A percentile compares a stretch with the other conserved stretches of the same genome.
Conservation (phyloP, 2,329 filamentous ascomycete genomes). For the Arthrobotrys musiformis region DNA sequence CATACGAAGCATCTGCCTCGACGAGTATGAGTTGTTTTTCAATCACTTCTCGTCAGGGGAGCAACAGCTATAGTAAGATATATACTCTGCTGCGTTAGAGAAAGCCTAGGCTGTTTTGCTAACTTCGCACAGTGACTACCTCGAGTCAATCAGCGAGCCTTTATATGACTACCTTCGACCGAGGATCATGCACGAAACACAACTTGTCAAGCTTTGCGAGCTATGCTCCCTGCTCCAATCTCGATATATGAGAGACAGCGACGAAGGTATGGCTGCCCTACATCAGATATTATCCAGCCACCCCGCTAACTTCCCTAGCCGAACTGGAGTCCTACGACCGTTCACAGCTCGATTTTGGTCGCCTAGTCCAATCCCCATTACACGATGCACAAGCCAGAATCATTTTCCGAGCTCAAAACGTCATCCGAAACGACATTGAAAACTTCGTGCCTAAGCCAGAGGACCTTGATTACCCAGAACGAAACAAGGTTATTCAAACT, state of each 20-base stretch:
- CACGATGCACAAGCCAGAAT: conserved; percentile 75
- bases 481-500: conserved; percentile 65
- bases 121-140: conserved; percentile 75
- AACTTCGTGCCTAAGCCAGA: conserved; percentile 73
- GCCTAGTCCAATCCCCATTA: conserved; percentile 72
- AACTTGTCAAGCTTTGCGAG: conserved; percentile 74
- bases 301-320: conserved; percentile 38
- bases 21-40: conserved; percentile 72
- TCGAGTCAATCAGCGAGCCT: conserved; percentile 75
- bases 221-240: conserved; percentile 74
- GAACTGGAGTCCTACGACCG: conserved; percentile 66
- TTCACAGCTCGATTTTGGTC: conserved; percentile 71
- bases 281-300: neutral
- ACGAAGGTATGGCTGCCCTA: conserved; percentile 62
- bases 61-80: conserved; percentile 58
- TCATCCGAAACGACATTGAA: conserved; percentile 75
- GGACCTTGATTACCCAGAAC: conserved; percentile 73
- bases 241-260: conserved; percentile 71
- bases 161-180: conserved; percentile 74
- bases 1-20: conserved; percentile 73
- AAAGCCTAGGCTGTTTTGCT: conserved; percentile 60
- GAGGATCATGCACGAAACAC: conserved; percentile 74
- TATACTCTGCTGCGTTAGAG: neutral
- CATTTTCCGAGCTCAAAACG: conserved; percentile 73
- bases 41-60: conserved; percentile 59